These are phyloP conservation scores for Hysterangium stoloniferum DNA, from an alignment of 768 basidiomycete species.

Conservation along the genomic window DNA sequence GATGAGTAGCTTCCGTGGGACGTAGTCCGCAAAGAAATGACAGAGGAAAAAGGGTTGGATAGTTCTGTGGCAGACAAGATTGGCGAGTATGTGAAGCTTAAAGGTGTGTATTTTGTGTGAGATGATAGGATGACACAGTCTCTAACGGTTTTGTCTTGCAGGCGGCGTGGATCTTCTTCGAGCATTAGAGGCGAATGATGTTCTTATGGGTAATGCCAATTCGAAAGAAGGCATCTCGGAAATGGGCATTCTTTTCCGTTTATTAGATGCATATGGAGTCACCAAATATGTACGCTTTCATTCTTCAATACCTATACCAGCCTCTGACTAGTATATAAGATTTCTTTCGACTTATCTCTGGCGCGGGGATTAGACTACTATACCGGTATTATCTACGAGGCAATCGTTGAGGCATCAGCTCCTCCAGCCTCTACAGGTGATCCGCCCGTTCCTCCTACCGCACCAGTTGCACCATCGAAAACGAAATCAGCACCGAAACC, in stretches of 20 bases:
- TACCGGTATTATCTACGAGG: constrained; percentile 98
- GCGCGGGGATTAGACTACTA: constrained; percentile 99
- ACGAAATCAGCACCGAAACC: constrained; percentile 29
- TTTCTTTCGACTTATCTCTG: constrained; percentile 94
- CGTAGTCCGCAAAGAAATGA: constrained; percentile 96
- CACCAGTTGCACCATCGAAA: constrained; percentile 20
- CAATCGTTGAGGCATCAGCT: constrained; percentile 86
- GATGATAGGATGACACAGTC: not conserved
- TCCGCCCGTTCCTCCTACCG: constrained; percentile 15
- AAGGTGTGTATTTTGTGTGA: constrained; percentile 44
- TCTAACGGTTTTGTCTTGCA: constrained; percentile 22
- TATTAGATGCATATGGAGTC: constrained; percentile 74
- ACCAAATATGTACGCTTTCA: constrained; percentile 55
- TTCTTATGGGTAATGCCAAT: constrained; percentile 57
- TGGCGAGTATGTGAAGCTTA: constrained; percentile 93
- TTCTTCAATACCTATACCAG: not conserved
- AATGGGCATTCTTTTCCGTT: constrained; percentile 77
- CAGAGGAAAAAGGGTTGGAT: constrained; percentile 86
- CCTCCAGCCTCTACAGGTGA: constrained; percentile 65
- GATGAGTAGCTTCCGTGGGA: constrained; percentile 65
- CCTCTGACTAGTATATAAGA: constrained; percentile 33
- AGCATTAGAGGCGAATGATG: constrained; percentile 53
- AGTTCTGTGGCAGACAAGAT: constrained; percentile 81
- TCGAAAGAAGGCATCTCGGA: constrained; percentile 82
- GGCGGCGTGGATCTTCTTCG: constrained; percentile 75